Conservation (phyloP, 2,329 filamentous ascomycete species). For the Zymoseptoria brevis region DNA sequence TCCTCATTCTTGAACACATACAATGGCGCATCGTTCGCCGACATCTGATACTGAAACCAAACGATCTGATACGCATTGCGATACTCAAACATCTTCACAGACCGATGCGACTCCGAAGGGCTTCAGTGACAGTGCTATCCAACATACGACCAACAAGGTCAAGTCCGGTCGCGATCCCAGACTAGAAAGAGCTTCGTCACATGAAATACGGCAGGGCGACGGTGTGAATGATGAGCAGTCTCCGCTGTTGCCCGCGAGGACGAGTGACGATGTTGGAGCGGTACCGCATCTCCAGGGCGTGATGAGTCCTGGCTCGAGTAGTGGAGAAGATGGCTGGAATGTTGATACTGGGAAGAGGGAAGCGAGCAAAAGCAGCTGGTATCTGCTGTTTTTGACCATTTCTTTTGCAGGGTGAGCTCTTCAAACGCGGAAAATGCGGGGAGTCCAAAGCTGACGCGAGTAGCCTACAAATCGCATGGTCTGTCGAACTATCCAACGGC, state of each 20-base stretch:
- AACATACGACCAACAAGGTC: neutral
- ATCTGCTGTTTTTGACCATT: slow-evolving; percentile 77
- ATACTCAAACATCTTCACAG: neutral
- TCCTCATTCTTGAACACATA: neutral
- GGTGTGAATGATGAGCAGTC: slow-evolving; percentile 26
- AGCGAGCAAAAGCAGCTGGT: slow-evolving; percentile 68
- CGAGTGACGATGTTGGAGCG: slow-evolving; percentile 16
- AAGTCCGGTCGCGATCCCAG: neutral
- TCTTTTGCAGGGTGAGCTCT: slow-evolving; percentile 61
- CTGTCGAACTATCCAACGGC: slow-evolving; percentile 86
- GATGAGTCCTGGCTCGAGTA: slow-evolving; percentile 30
- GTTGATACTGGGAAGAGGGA: slow-evolving; percentile 34
- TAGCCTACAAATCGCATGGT: slow-evolving; percentile 87
- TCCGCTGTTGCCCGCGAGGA: slow-evolving; percentile 21
- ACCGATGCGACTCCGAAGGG: neutral
- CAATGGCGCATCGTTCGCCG: neutral
- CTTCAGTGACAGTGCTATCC: neutral
- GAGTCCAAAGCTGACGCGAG: neutral
- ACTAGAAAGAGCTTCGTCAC: neutral
- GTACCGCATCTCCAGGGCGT: slow-evolving; percentile 10
- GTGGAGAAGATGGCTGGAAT: slow-evolving; percentile 40
- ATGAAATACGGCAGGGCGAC: neutral
- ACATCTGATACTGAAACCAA: neutral
- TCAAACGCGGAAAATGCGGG: slow-evolving; percentile 5
- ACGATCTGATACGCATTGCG: neutral